These are phyloP conservation scores for Cylindrotheca closterium DNA, from an alignment of 108 stramenopile species.

Conservation along the genomic window DNA sequence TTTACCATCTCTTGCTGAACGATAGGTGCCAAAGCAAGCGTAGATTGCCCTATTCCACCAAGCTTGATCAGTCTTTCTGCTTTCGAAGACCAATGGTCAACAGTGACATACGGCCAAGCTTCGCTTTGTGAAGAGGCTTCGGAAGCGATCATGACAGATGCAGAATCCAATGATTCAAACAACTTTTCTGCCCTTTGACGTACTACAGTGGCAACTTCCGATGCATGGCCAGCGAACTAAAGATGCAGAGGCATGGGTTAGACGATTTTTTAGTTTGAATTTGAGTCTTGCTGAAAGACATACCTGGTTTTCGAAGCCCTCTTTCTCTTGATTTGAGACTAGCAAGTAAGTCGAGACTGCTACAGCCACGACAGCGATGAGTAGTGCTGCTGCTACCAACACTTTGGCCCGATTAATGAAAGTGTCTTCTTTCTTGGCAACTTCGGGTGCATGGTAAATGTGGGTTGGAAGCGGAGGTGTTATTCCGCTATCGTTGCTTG, in stretches of 20 bases:
- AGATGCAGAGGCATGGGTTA: background rate
- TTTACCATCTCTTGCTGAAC: background rate
- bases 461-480: too few relatives aligned
- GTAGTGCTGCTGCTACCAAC: background rate
- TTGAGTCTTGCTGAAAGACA: background rate
- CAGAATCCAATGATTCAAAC: background rate
- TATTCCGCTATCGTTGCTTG: too few relatives aligned
- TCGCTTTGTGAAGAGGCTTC: background rate
- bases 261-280: background rate
- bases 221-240: background rate
- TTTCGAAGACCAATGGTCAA: background rate
- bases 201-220: conserved; percentile 6
- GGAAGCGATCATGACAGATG: background rate
- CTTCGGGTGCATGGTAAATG: background rate
- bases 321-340: background rate
- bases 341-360: conserved; percentile 3
- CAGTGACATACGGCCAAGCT: conserved; percentile 5
- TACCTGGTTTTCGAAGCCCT: conserved; percentile 6
- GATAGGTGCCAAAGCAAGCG: background rate
- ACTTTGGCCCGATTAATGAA: background rate
- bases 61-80: background rate
- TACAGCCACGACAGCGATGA: background rate
- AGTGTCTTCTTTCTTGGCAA: conserved; percentile 3
- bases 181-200: conserved; percentile 5
- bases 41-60: background rate